Base-by-base conservation (phyloP, 495 filamentous ascomycete genomes). In the Podospora pseudopauciseta region DNA sequence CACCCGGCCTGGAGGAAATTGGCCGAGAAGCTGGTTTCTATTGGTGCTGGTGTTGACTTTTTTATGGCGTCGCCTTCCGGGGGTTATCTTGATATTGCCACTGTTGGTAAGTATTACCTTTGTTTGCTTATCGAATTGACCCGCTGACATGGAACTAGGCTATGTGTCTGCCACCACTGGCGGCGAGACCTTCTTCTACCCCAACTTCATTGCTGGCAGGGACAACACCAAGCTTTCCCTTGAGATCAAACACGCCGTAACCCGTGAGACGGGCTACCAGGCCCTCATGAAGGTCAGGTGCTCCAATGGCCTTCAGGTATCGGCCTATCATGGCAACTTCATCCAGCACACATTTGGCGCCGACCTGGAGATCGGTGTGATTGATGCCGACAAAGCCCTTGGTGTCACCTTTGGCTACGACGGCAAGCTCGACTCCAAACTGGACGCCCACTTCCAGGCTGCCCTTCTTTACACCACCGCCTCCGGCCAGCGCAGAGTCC, bases 251-350 rank as follows among this genome's bases (percentile, higher is more conserved):
- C 95, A 97, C 74, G 89, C 91, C 6, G 87, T 97, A n/a, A 92
- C 88, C 2, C 84, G 95, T 67, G 94, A 97, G 76, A 96, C 94
- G 19, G 95, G 95, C 30, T 99, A 94, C 75, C 94, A 97, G 80
- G 92, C 93, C 7, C 84, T 98, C 72, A 95, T 99, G 93, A 99
- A 99, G 83, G 95, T 98, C 64, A 90, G 95, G 58, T 99, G 95
- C 80, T 97, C 93, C 7, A 98, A 96, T 74, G 95, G 95, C 18
- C 86, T 99, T 32, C 95, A 99, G 79, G 92, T 99, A 18, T 89
- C 92, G 20, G 87, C 88, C 32, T 99, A 98, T 75, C 92, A 96
- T 71, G 95, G 95, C 66, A 98, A 98, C 80, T 98, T 98, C 72
- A 84, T 93, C 60, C 95, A 99, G 72, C 92, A 97, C 80, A 92